Evolutionary conservation across 768 basidiomycete genomes (phyloP).

Genomic region (Polyporus arcularius): DNA sequence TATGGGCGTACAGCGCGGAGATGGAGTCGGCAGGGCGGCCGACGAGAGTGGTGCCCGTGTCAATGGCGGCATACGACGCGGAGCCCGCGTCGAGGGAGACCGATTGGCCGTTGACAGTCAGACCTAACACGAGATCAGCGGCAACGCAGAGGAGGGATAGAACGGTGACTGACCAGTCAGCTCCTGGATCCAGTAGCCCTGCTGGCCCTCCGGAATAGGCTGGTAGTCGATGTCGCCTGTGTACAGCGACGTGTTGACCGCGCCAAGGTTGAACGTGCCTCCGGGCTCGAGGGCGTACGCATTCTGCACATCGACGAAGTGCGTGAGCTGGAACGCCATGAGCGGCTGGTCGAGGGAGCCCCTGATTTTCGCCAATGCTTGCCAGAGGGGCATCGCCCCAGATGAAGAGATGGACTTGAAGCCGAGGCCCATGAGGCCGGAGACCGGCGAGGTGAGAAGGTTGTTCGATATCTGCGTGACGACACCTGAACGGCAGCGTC

Average conservation of each 20-base stretch:
- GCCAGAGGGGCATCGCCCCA: conserved; percentile 78
- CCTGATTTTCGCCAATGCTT: conserved; percentile 59
- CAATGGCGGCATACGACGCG: conserved; percentile 76
- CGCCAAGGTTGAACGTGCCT: conserved; percentile 72
- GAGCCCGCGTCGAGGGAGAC: conserved; percentile 49
- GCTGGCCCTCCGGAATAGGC: conserved; percentile 50
- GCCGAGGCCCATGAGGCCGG: conserved; percentile 87
- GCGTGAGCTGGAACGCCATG: conserved; percentile 85
- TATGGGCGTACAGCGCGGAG: conserved; percentile 66
- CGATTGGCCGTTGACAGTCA: conserved; percentile 60
- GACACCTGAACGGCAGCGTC: conserved; percentile 39
- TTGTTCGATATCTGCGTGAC: conserved; percentile 55
- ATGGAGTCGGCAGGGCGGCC: conserved; percentile 74
- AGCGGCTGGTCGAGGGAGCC: conserved; percentile 67
- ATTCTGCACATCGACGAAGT: conserved; percentile 37
- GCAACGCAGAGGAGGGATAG: neutral
- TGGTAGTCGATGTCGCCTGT: conserved; percentile 86
- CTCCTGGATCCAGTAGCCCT: conserved; percentile 82
- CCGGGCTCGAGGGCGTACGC: conserved; percentile 57
- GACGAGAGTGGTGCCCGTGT: conserved; percentile 94
- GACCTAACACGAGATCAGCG: conserved; percentile 43
- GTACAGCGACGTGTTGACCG: conserved; percentile 69
- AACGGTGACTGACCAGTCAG: conserved; percentile 47
- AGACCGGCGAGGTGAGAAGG: conserved; percentile 69
- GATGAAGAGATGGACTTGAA: conserved; percentile 77